Evolutionary conservation across 257 asterid species (phyloP), one percentile per base, ranked within the genome.

Genomic region (Solanum paucissectum): DNA sequence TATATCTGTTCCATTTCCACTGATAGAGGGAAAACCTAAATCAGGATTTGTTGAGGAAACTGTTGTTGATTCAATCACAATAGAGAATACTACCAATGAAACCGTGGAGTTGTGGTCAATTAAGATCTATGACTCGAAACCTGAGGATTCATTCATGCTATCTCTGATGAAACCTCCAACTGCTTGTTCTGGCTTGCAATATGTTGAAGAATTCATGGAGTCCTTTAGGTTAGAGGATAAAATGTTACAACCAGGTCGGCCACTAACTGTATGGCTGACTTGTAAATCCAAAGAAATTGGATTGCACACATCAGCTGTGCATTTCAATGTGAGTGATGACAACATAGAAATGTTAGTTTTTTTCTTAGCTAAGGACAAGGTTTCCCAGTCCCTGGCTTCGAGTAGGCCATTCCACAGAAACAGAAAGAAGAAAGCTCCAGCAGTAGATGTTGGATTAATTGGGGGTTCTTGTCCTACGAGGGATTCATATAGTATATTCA

Each of bases 211-310:
- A 49, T 97, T 95, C 72, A 11, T 93, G 88, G 99, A 95, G 90
- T 84, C 96, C 16, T 87, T 88, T 81, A 85, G 92, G 9, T 89
- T 97, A 91, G 99, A 95, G 40, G 99, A 97, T 76, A 90, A 93
- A 91, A 88, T 93, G 44, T 69, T 97, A 12, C 89, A 88, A 86
- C 74, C 94, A 0, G 90, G 90, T 49, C 95, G 90, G 55, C 76
- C 92, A 84, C 83, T 96, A 40, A 94, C 91, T 3, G 73, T 95
- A 73, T 97, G 99, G 99, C 44, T 97, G 62, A 94, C 95, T 21
- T 97, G 99, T 93, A 96, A 97, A 89, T 94, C 99, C 18, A 95
- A 96, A 90, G 94, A 93, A 90, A 92, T 94, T 34, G 98, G 99
- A 77, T 79, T 97, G 90, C 94, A 95, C 88, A 77, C 92, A 12